Evolutionary conservation across 202 grass and related monocot species (phyloP).

Genomic region (Cymbopogon flexuosus): DNA sequence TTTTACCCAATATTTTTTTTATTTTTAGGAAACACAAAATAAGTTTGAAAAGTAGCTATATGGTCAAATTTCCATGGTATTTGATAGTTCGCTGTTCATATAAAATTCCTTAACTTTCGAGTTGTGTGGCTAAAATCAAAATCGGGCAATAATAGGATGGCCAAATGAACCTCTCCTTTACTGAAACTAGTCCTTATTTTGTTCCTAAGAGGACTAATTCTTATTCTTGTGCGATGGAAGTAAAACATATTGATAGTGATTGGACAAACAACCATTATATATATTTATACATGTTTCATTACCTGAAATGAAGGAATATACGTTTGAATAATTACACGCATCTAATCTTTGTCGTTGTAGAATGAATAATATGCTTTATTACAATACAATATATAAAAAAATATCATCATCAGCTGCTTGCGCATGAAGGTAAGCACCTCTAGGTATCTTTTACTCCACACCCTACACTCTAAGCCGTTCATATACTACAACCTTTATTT

Average conservation of each 20-base stretch:
- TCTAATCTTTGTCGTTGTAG: neutral
- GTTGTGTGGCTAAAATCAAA: neutral
- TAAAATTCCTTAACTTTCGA: neutral
- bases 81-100: neutral
- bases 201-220: too few relatives aligned
- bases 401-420: neutral
- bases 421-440: slow-evolving; percentile 37
- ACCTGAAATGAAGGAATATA: neutral
- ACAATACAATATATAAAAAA: neutral
- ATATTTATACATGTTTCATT: neutral
- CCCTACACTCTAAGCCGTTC: slow-evolving; percentile 4
- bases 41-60: neutral
- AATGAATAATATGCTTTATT: neutral
- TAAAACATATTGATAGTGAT: neutral
- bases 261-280: neutral
- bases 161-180: neutral
- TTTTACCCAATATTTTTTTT: neutral
- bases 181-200: too few relatives aligned
- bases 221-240: neutral
- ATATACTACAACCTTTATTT: neutral
- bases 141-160: neutral
- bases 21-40: neutral
- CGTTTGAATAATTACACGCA: neutral
- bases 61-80: neutral
- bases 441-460: neutral